Percentiles rank a stretch among this genome's conserved stretches.
Evolutionary conservation across 768 basidiomycete species (phyloP).

Genomic region (Hypsizygus marmoreus): DNA sequence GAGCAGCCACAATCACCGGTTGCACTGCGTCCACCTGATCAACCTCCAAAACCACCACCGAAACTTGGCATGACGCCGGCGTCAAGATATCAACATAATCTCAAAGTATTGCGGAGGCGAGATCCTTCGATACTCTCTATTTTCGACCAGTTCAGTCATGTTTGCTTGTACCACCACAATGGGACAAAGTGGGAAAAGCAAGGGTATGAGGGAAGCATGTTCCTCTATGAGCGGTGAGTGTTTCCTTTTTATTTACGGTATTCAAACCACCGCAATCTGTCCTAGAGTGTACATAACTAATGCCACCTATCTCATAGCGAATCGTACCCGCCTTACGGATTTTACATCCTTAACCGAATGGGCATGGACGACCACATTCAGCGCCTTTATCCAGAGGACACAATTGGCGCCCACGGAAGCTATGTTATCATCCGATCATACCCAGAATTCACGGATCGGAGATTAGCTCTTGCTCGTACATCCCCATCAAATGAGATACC

Average conservation of each 20-base stretch:
- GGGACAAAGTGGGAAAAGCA: conserved; percentile 80
- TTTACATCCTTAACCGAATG: conserved; percentile 82
- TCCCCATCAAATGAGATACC: conserved; percentile 30
- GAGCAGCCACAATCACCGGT: conserved; percentile 17
- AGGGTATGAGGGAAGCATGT: conserved; percentile 87
- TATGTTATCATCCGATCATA: conserved; percentile 77
- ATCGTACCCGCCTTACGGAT: conserved; percentile 80
- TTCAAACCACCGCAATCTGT: not conserved
- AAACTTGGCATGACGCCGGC: conserved; percentile 62
- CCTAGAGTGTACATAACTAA: conserved; percentile 7
- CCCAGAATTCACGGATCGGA: conserved; percentile 61
- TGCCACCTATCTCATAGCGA: conserved; percentile 44
- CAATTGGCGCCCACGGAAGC: conserved; percentile 58
- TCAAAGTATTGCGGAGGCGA: conserved; percentile 76
- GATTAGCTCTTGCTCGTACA: conserved; percentile 41
- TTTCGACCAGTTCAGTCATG: conserved; percentile 87
- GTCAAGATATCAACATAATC: conserved; percentile 72
- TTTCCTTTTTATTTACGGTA: conserved; percentile 9
- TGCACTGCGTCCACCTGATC: conserved; percentile 21
- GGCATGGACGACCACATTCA: conserved; percentile 80
- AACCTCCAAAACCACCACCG: conserved; percentile 23
- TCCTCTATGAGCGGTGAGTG: conserved; percentile 80
- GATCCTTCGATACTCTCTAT: conserved; percentile 81
- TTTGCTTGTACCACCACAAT: conserved; percentile 78
- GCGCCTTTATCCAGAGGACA: conserved; percentile 77